Conservation (phyloP, 2,329 filamentous ascomycete species). For the Curvularia spicifera region DNA sequence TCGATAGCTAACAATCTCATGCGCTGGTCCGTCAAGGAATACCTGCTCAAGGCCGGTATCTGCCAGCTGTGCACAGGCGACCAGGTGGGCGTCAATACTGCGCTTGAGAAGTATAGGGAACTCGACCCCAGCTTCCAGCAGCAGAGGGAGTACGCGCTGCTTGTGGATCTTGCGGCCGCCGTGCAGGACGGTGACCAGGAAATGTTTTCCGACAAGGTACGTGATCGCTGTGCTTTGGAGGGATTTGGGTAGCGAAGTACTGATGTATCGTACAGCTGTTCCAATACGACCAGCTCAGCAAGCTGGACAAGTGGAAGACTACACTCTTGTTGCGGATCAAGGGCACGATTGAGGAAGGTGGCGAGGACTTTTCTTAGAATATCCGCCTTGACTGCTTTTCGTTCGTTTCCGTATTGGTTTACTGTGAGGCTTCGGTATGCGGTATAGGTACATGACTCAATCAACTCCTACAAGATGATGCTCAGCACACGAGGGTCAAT, state of each 20-base stretch:
- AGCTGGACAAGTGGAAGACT: slow-evolving; percentile 97
- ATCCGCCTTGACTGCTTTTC: background rate
- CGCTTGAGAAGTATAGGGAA: slow-evolving; percentile 81
- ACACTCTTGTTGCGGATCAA: slow-evolving; percentile 82
- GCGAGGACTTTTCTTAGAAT: slow-evolving; percentile 69
- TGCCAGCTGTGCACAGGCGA: slow-evolving; percentile 83
- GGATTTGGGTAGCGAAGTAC: background rate
- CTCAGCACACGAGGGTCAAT: background rate
- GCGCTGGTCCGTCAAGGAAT: slow-evolving; percentile 77
- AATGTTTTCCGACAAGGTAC: slow-evolving; percentile 75
- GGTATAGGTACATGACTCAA: slow-evolving; percentile 6
- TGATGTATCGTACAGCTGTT: slow-evolving; percentile 60
- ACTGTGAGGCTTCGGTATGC: background rate
- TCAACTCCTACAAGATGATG: background rate
- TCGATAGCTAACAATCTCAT: slow-evolving; percentile 83
- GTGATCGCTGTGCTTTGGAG: slow-evolving; percentile 47
- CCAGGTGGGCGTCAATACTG: slow-evolving; percentile 77
- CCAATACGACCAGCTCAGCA: slow-evolving; percentile 89
- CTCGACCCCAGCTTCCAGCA: slow-evolving; percentile 68
- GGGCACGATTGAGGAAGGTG: slow-evolving; percentile 75
- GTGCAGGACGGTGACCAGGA: slow-evolving; percentile 82
- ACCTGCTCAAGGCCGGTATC: slow-evolving; percentile 91
- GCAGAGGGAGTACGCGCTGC: slow-evolving; percentile 80
- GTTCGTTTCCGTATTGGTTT: background rate
- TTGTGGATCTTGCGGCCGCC: slow-evolving; percentile 76